Conservation (phyloP, 108 stramenopile genomes). For the Chaetoceros muelleri region DNA sequence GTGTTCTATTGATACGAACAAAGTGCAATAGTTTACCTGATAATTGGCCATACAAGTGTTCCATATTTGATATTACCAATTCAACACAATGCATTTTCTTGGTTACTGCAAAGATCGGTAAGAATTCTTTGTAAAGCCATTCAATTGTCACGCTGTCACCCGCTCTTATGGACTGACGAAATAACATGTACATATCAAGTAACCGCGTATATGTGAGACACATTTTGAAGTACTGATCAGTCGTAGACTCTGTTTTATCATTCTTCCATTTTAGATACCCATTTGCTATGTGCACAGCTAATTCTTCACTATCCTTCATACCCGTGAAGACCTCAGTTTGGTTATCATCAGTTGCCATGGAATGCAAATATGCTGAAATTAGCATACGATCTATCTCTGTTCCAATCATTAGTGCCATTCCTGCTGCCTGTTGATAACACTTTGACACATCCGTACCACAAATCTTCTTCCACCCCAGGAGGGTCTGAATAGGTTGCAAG, state of each 20-base stretch:
- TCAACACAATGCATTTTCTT: neutral
- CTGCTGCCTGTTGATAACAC: constrained; percentile 1
- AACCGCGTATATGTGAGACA: neutral
- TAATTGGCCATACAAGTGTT: neutral
- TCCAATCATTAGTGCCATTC: neutral
- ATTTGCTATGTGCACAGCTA: neutral
- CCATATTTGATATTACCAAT: neutral
- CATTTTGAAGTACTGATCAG: neutral
- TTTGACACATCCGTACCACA: neutral
- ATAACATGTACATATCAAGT: neutral
- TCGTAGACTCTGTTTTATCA: neutral
- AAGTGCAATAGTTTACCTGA: neutral
- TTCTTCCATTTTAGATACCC: neutral
- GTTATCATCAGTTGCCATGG: too few relatives aligned
- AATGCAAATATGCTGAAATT: too few relatives aligned
- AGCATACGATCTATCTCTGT: neutral
- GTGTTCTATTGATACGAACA: neutral
- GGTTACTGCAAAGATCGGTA: neutral
- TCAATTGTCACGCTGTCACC: neutral
- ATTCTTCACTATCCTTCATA: neutral
- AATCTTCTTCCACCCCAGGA: constrained; percentile 2
- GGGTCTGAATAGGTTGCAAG: neutral
- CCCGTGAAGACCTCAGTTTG: neutral
- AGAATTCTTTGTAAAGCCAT: neutral
- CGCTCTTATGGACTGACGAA: neutral